phyloP scores from a whole-genome alignment of 768 basidiomycete genomes.

The Amylocystis lapponica region DNA sequence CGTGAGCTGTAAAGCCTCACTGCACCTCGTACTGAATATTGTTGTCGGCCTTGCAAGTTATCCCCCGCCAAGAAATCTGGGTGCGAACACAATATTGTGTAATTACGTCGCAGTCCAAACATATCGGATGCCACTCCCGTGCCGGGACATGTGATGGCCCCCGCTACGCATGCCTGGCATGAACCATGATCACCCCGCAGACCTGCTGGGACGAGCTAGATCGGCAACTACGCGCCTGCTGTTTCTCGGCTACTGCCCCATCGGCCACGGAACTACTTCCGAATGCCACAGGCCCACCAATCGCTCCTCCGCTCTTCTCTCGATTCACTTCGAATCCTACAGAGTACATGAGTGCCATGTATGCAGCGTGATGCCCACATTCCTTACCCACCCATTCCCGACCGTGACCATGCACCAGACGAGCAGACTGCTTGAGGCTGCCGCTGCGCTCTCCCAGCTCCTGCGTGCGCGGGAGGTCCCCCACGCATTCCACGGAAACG shows the following conservation, averaged over 20 bases:
- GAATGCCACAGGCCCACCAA: conserved; percentile 8
- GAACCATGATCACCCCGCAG: not conserved
- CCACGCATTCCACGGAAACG: conserved; percentile 78
- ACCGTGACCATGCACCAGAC: conserved; percentile 58
- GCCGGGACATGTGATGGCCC: conserved; percentile 6
- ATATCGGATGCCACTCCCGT: conserved; percentile 2
- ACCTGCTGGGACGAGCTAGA: conserved; percentile 1
- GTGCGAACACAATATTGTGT: no score
- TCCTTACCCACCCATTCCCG: conserved; percentile 35
- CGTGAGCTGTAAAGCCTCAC: no score
- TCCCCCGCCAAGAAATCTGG: no score
- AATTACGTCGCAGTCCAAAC: no score
- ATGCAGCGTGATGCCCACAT: conserved; percentile 27
- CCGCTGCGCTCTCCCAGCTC: conserved; percentile 62
- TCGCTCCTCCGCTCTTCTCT: conserved; percentile 15
- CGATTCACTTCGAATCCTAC: conserved; percentile 9
- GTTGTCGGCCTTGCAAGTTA: no score
- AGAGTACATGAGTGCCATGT: conserved; percentile 13
- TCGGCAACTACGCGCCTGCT: conserved; percentile 5
- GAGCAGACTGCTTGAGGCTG: conserved; percentile 70
- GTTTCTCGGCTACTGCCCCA: conserved; percentile 11
- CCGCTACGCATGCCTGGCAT: conserved; percentile 1
- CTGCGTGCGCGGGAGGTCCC: conserved; percentile 54
- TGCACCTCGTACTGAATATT: no score
- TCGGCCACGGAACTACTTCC: conserved; percentile 15